Evolutionary conservation across 2,329 filamentous ascomycete genomes (phyloP).

Genomic region (Arthrocladium fulminans): DNA sequence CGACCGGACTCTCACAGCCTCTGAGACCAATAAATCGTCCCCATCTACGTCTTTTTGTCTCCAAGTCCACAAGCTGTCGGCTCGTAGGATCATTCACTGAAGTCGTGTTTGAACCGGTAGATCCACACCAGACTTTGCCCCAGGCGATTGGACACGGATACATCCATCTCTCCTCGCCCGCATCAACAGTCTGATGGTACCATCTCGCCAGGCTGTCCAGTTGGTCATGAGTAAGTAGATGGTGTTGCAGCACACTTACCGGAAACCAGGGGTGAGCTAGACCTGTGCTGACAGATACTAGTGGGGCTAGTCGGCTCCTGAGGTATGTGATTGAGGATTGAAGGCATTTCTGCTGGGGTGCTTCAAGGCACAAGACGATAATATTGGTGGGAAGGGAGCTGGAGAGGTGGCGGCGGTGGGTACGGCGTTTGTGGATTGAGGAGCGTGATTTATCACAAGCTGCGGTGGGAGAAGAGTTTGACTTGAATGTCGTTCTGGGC

Average conservation of each 20-base stretch:
- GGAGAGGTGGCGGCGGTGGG: constrained; percentile 3
- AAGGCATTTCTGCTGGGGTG: constrained; percentile 7
- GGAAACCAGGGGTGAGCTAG: constrained; percentile 33
- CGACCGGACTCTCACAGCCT: constrained; percentile 28
- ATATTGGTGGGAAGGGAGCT: neutral
- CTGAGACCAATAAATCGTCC: constrained; percentile 36
- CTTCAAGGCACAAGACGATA: constrained; percentile 2
- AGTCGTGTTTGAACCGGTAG: neutral
- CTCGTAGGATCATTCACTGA: neutral
- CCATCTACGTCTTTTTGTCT: constrained; percentile 33
- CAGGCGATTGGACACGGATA: constrained; percentile 28
- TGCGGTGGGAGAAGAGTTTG: neutral
- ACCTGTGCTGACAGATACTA: constrained; percentile 31
- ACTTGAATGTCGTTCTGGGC: constrained; percentile 1
- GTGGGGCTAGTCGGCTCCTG: constrained; percentile 26
- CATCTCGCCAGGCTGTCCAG: constrained; percentile 34
- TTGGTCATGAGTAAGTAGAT: constrained; percentile 33
- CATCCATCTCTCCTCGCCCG: constrained; percentile 24
- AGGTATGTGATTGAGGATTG: constrained; percentile 25
- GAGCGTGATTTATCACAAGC: constrained; percentile 8
- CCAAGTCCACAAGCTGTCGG: constrained; percentile 24
- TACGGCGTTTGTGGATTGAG: constrained; percentile 14
- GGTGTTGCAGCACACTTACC: constrained; percentile 29
- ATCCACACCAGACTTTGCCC: constrained; percentile 7
- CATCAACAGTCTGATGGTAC: constrained; percentile 36